phyloP scores from a whole-genome alignment of 2,329 filamentous ascomycete genomes.

The Helicocarpus griseus region DNA sequence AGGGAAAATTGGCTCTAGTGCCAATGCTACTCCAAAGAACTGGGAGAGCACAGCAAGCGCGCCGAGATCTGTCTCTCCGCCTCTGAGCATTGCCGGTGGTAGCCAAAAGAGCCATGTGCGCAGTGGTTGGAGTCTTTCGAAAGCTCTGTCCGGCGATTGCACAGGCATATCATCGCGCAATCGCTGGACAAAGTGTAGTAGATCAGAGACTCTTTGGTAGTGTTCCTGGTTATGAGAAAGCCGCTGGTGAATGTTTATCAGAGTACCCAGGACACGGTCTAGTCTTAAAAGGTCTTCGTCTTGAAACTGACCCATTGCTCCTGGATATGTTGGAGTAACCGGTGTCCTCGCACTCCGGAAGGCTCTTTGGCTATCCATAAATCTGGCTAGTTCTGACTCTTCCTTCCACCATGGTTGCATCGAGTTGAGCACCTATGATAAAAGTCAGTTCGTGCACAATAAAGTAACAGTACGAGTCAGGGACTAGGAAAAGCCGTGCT shows the following conservation, averaged over 20 bases:
- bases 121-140: constrained; percentile 78
- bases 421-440: constrained; percentile 64
- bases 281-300: constrained; percentile 63
- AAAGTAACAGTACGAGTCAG: neutral
- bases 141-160: constrained; percentile 70
- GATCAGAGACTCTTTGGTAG: constrained; percentile 56
- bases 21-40: constrained; percentile 79
- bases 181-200: constrained; percentile 63
- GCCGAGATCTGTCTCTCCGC: constrained; percentile 63
- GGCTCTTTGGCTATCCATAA: constrained; percentile 32
- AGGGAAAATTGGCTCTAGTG: constrained; percentile 83
- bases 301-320: constrained; percentile 18
- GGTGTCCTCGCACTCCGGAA: constrained; percentile 27
- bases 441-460: constrained; percentile 20
- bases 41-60: constrained; percentile 79
- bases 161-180: constrained; percentile 61
- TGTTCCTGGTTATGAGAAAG: constrained; percentile 62
- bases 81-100: constrained; percentile 72
- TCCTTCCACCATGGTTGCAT: constrained; percentile 83
- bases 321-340: constrained; percentile 22
- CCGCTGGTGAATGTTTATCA: constrained; percentile 48
- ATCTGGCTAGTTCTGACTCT: constrained; percentile 56
- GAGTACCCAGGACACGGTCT: constrained; percentile 55
- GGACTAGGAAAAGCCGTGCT: constrained; percentile 16
- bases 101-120: constrained; percentile 95